Base-by-base conservation (phyloP, 176 grass and related monocot genomes). In the Rhynchospora breviuscula region DNA sequence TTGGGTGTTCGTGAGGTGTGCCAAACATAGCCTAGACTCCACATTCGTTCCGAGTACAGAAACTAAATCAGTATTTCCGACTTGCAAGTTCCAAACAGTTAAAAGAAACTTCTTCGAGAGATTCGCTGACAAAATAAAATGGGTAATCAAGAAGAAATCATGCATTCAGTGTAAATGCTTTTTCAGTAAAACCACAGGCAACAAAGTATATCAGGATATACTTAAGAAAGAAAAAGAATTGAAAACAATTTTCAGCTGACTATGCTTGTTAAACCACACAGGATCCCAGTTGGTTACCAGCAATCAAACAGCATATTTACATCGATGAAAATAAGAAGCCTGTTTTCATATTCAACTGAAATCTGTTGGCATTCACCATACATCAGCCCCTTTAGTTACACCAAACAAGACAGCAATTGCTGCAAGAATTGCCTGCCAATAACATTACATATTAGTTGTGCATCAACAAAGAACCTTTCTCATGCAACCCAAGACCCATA, bases 391-490 rank as follows among this genome's bases (percentile, higher is more conserved):
- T 81, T 90, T 90, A 62, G 91, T 92, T 40, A 70, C 81, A 67
- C 94, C 94, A 68, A 97, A 73, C 43, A 97, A 48, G 26, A 90
- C 15, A 69, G 88, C 89, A 89, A 94, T 89, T 82, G 89, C 89
- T 59, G 88, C 79, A 69, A 97, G 45, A 25, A 86, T 83, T 19
- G 94, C 94, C 94, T 97, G 91, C 68, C 51, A 9, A 76, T 84
- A 33, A 47, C 80, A 92, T 8, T 84, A 62, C 73, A 88, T 45
- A 11, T 88, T 85, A 44, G 47, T 35, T 57, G 10, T 33, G 79
- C 17, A 84, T 64, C 84, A 84, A 87, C 63, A 35, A 3, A 23
- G 57, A 43, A 59, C 21, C 26, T 29, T 29, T 83, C 4, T 75
- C 81, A 45, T 62, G 59, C 60, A 63, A n/a, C 22, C 22, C 48